Conservation (phyloP, 148 eudicot genomes). For the Camellia granthamiana region DNA sequence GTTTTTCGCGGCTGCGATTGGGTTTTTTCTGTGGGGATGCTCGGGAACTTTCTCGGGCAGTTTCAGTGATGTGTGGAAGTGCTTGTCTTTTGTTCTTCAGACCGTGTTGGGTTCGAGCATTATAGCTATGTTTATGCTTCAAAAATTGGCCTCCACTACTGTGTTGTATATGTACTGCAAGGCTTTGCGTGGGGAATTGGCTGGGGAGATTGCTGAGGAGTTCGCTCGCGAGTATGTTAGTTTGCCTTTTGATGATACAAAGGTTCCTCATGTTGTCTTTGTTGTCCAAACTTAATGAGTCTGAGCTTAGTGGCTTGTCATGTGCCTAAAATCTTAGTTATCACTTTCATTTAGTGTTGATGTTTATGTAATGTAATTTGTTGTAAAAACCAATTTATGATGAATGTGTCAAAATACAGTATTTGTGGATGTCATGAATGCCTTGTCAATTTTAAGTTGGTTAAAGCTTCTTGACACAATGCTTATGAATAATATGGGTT, state of each 20-base stretch:
- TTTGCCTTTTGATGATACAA: slow-evolving; percentile 67
- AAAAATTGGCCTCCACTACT: slow-evolving; percentile 33
- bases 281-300: slow-evolving; percentile 33
- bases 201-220: slow-evolving; percentile 62
- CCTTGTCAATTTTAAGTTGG: background rate
- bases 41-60: slow-evolving; percentile 16
- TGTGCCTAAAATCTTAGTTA: background rate
- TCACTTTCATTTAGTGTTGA: background rate
- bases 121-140: slow-evolving; percentile 46
- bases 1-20: slow-evolving; percentile 30
- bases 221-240: slow-evolving; percentile 57
- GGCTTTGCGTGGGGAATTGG: slow-evolving; percentile 67
- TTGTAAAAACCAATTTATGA: background rate
- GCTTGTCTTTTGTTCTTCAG: slow-evolving; percentile 29
- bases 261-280: slow-evolving; percentile 55
- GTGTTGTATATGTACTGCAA: slow-evolving; percentile 74
- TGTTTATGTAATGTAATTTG: background rate
- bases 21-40: slow-evolving; percentile 13
- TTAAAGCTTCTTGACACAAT: background rate
- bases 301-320: slow-evolving; percentile 7
- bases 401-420: background rate
- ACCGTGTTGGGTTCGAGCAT: slow-evolving; percentile 41
- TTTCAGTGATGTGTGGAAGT: slow-evolving; percentile 28
- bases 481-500: background rate
- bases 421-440: background rate